Percentiles rank a stretch among this genome's conserved stretches.
These are phyloP conservation scores for Leishmania tarentolae DNA, from an alignment of 208 protist species.

Conservation along the genomic window DNA sequence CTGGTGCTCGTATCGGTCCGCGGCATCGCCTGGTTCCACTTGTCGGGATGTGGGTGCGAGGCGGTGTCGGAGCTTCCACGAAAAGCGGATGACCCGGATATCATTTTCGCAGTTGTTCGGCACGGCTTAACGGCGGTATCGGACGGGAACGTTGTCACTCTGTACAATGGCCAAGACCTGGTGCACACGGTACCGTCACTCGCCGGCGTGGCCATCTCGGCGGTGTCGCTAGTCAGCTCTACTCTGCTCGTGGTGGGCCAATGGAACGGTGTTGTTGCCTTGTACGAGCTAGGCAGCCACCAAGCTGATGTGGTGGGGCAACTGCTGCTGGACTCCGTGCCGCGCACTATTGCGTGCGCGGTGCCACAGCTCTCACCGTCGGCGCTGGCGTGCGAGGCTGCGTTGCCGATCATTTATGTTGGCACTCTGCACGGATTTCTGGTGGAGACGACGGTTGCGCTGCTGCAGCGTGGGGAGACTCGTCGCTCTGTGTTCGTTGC, in stretches of 20 bases:
- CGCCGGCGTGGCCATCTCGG: conserved; percentile 14
- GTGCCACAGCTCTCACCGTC: not conserved
- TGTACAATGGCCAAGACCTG: conserved; percentile 15
- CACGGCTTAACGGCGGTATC: conserved; percentile 20
- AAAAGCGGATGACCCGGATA: not conserved
- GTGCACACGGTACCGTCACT: conserved; percentile 1
- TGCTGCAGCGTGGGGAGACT: conserved; percentile 16
- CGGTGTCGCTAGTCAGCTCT: conserved; percentile 14
- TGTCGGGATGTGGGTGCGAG: conserved; percentile 7
- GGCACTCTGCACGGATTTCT: conserved; percentile 34
- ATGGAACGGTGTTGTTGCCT: conserved; percentile 25
- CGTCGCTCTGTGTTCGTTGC: conserved; percentile 34
- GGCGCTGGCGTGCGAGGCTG: not conserved
- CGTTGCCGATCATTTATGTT: conserved; percentile 21
- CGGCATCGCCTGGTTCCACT: conserved; percentile 16
- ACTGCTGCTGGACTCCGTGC: conserved; percentile 30
- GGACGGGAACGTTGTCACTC: conserved; percentile 13
- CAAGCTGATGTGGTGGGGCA: conserved; percentile 6
- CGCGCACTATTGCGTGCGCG: conserved; percentile 30
- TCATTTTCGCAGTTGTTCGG: conserved; percentile 14
- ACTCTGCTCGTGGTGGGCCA: conserved; percentile 15
- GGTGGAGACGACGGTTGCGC: conserved; percentile 28
- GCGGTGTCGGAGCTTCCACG: conserved; percentile 18
- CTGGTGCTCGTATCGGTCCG: conserved; percentile 19
- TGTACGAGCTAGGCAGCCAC: conserved; percentile 10